Base-by-base conservation (phyloP, 805 yeast genomes). In the Candida ipomoeae region DNA sequence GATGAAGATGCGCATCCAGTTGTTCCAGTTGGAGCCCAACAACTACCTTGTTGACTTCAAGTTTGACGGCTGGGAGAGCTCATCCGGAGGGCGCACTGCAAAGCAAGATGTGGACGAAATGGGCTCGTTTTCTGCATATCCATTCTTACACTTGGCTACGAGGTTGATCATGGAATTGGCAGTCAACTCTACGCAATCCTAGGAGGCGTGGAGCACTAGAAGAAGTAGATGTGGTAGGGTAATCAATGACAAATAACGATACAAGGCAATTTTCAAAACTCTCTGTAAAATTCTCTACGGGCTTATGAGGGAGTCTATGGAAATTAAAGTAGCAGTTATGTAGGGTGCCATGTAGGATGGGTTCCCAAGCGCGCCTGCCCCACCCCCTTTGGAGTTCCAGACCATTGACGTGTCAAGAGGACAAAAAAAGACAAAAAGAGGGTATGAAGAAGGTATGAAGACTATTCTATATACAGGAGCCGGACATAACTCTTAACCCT, bases 1-100 rank as follows among this genome's bases (percentile, higher is more conserved):
- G 72, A 87, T 92, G 92, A 92, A 87, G 71, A 92, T 94, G 97
- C 94, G 91, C 61, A 94, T 94, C 52, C 99, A 94, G 67, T 77
- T 94, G 51, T 94, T 92, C 70, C 97, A 92, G 66, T 76, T 94
- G 55, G 99, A 94, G 65, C 96, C 96, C 41, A 92, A 94, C 68
- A 92, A 92, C 65, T 94, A 94, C 63, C 75, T 94, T 46, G 98
- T 94, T 8, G 99, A 94, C 68, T 94, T 94, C 75, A 94, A 94
- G 69, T 94, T 92, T 65, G 98, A 92, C 66, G 98, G 98, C 1
- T 92, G 97, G 96, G 97, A 91, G 63, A 76, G 70, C 45, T 61
- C 70, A 26, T 68, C 69, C 26, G 69, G 59, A 15, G 55, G 46
- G 41, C 55, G 44, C 71, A 67, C 18, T 18, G 63, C 67, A 1